phyloP scores from a whole-genome alignment of 2,329 filamentous ascomycete genomes.

The Diaporthe ampelina region DNA sequence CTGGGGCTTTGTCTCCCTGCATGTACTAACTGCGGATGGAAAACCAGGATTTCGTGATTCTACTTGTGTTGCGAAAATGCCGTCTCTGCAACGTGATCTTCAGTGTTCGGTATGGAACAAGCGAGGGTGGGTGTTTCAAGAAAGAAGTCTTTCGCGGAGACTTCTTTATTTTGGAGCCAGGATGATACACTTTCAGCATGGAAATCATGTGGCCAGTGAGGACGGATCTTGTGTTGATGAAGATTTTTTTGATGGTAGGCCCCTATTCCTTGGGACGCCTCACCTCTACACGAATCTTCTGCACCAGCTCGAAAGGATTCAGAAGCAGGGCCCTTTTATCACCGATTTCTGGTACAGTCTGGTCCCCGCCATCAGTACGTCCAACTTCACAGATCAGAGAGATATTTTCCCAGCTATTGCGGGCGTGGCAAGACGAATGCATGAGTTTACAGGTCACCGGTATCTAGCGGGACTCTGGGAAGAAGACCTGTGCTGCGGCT shows the following conservation, averaged over 20 bases:
- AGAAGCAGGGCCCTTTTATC: not conserved
- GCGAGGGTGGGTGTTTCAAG: constrained; percentile 14
- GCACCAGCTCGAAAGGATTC: not conserved
- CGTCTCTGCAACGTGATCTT: not conserved
- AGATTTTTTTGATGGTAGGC: not conserved
- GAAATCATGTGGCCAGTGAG: not conserved
- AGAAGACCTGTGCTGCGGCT: not conserved
- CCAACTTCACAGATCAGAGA: not conserved
- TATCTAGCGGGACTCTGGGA: constrained; percentile 16
- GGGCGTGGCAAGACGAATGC: not conserved
- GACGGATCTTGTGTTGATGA: not conserved
- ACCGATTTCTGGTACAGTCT: not conserved
- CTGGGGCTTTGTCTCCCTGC: not conserved
- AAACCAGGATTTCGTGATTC: too few species aligned
- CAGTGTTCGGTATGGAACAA: not conserved
- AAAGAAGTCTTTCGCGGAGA: not conserved
- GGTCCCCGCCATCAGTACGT: not conserved
- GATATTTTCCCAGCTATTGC: constrained; percentile 1
- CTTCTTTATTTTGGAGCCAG: constrained; percentile 10
- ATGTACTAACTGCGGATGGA: not conserved
- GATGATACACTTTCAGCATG: constrained; percentile 13
- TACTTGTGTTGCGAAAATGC: accelerated
- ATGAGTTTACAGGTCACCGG: not conserved
- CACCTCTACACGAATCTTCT: not conserved
- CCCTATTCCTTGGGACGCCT: too few species aligned